Base-by-base conservation (phyloP, 495 filamentous ascomycete species). In the Trichocladium antarcticum region DNA sequence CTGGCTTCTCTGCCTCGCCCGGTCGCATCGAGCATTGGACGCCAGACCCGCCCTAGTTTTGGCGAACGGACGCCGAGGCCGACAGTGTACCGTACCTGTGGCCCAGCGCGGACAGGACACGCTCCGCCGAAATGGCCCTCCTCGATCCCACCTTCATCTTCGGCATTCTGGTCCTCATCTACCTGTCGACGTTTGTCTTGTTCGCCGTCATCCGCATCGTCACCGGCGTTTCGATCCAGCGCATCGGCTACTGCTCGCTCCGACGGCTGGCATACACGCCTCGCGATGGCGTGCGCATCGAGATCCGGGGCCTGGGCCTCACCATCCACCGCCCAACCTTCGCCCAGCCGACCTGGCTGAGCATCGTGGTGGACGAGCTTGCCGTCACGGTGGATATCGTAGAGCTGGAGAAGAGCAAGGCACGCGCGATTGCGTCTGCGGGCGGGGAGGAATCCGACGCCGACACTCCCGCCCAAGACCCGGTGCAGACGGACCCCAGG, bases 301-400 rank as follows among this genome's bases (percentile, higher is more conserved):
- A 97, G 65, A 80, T 97, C 36, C 81, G 92, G 32, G 87, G 88
- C 36, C 71, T 97, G 34, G 89, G 92, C 19, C 72, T 97, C 41
- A 81, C 85, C 34, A 58, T 96, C 53, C 92, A 97, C 65, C 81
- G 88, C 8, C 90, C 92, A 7, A 95, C 92, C 14, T 97, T 97
- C 63, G 85, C 89, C 16, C 89, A 96, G 63, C 89, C 92, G 41
- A 96, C 93, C 66, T 99, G 92, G 92, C 68, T 96, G 51, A 95
- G 87, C 57, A 73, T 99, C 31, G 84, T 88, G 19, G 67, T 97
- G 42, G 82, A 79, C 48, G 89, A 95, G 51, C 67, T 95, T 31
- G 83, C 77, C 37, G 72, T 97, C n/a, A 89, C 85, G 0, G 60
- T 96, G 20, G 87, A 97, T 63, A 66, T 87, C 41, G 74, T 77